Conservation (phyloP, 2,329 filamentous ascomycete species). For the Aspergillus carbonarius region DNA sequence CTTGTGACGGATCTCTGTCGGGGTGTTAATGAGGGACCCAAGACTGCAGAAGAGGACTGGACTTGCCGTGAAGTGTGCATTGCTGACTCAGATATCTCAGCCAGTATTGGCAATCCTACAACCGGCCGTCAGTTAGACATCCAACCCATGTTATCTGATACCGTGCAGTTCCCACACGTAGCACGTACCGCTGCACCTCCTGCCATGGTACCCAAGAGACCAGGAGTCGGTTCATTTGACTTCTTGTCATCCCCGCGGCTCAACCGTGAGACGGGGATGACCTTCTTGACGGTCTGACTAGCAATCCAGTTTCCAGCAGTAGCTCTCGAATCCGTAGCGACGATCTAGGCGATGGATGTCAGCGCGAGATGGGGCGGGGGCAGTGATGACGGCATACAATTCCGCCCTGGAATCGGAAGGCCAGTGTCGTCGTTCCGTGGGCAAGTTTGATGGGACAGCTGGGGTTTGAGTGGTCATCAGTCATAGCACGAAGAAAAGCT, state of each 20-base stretch:
- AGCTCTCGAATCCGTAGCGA: conserved; percentile 94
- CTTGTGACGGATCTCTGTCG: conserved; percentile 85
- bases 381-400: conserved; percentile 53
- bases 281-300: conserved; percentile 99
- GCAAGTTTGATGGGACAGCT: conserved; percentile 99
- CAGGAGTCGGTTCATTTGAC: conserved; percentile 33
- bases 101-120: conserved; percentile 97
- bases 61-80: conserved; percentile 81
- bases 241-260: conserved; percentile 40
- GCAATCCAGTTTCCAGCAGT: conserved; percentile 99
- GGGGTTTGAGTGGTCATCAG: conserved; percentile 95
- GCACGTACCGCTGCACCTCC: conserved; percentile 78
- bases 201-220: conserved; percentile 92
- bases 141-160: not conserved
- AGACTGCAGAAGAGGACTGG: not conserved
- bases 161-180: not conserved
- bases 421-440: conserved; percentile 96
- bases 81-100: conserved; percentile 98
- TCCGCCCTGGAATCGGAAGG: conserved; percentile 96
- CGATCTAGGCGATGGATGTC: conserved; percentile 55
- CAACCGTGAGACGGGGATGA: conserved; percentile 61
- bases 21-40: conserved; percentile 6
- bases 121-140: conserved; percentile 10
- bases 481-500: conserved; percentile 92
- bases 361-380: not conserved